phyloP scores from a whole-genome alignment of 148 eudicot genomes.

The Vaccinium macrocarpon region DNA sequence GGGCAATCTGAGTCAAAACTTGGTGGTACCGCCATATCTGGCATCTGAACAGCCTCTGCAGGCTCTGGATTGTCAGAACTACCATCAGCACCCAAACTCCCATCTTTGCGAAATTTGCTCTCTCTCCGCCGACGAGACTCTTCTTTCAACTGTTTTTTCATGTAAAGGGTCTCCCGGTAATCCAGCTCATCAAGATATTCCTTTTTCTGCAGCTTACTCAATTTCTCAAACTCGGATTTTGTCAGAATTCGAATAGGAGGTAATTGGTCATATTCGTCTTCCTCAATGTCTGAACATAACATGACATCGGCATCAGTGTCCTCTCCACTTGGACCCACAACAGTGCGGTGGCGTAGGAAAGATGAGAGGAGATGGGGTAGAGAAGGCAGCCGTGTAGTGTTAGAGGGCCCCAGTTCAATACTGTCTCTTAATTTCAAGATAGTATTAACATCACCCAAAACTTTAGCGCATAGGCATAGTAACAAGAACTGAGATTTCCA shows the following conservation, averaged over 20 bases:
- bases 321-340: slow-evolving; percentile 31
- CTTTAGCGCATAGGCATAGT: slow-evolving; percentile 77
- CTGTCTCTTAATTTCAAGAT: slow-evolving; percentile 64
- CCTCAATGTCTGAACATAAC: slow-evolving; percentile 47
- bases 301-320: slow-evolving; percentile 43
- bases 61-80: slow-evolving; percentile 33
- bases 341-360: slow-evolving; percentile 59
- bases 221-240: slow-evolving; percentile 65
- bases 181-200: slow-evolving; percentile 93
- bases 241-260: slow-evolving; percentile 89
- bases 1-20: slow-evolving; percentile 79
- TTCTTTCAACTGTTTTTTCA: slow-evolving; percentile 85
- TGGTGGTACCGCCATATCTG: slow-evolving; percentile 75
- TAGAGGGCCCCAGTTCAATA: slow-evolving; percentile 65
- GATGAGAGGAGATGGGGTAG: slow-evolving; percentile 92
- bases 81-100: slow-evolving; percentile 25
- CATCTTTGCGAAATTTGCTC: slow-evolving; percentile 27
- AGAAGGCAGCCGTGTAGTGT: slow-evolving; percentile 55
- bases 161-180: slow-evolving; percentile 81
- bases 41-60: slow-evolving; percentile 63
- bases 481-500: slow-evolving; percentile 80
- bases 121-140: slow-evolving; percentile 47
- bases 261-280: slow-evolving; percentile 81
- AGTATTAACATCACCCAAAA: slow-evolving; percentile 73
- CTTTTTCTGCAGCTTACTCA: slow-evolving; percentile 65